Evolutionary conservation across 495 filamentous ascomycete species (phyloP).

Genomic region (Talaromyces liani): DNA sequence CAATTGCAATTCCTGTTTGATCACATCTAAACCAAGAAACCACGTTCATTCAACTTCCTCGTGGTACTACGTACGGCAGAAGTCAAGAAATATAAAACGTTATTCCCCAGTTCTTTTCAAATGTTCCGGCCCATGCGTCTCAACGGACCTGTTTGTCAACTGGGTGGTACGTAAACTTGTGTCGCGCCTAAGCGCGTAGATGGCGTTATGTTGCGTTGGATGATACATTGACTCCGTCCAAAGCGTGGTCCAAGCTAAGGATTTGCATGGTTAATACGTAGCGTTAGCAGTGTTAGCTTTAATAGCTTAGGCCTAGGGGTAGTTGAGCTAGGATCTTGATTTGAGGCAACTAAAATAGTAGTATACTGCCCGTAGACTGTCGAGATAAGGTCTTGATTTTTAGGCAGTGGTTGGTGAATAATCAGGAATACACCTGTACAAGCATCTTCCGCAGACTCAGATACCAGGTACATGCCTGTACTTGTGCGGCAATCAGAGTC

Average conservation of each 20-base stretch:
- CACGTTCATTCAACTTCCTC: not conserved
- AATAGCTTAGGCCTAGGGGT: not conserved
- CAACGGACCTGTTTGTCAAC: not conserved
- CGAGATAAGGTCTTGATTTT: not conserved
- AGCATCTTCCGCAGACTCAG: not conserved
- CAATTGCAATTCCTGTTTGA: not conserved
- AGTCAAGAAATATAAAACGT: not conserved
- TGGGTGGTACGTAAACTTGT: not conserved
- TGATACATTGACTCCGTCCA: not conserved
- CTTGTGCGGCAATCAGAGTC: too few relatives aligned
- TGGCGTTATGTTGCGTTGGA: not conserved
- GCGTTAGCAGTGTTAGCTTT: too few relatives aligned
- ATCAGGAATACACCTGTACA: not conserved
- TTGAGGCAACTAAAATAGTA: not conserved
- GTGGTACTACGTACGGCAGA: too few relatives aligned
- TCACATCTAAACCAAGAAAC: not conserved
- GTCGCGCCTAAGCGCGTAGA: not conserved
- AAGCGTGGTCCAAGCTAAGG: not conserved
- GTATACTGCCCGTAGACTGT: not conserved
- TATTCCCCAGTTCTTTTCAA: not conserved
- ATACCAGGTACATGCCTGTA: not conserved
- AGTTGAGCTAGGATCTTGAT: not conserved
- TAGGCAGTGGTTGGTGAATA: not conserved
- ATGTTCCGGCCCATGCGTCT: not conserved
- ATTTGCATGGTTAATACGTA: not conserved